A percentile compares a stretch with the other conserved stretches of the same genome.
Evolutionary conservation across 257 asterid species (phyloP).

Genomic region (Capsicum baccatum): DNA sequence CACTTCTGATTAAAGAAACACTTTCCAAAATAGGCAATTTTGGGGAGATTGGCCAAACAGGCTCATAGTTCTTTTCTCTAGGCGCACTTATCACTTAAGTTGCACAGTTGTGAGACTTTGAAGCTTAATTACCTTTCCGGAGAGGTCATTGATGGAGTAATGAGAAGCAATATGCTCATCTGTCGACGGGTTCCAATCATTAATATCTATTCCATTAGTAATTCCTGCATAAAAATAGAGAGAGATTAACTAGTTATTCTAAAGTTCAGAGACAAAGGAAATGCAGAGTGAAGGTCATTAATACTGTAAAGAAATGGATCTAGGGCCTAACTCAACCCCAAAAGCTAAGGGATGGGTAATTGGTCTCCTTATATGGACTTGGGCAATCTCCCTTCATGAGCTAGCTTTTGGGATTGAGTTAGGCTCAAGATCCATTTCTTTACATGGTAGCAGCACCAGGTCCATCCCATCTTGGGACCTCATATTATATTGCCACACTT

Average conservation of each 20-base stretch:
- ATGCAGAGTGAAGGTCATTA: neutral
- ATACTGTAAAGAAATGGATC: no score
- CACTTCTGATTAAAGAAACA: neutral
- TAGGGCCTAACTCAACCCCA: no score
- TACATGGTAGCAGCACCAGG: no score
- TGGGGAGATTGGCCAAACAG: neutral
- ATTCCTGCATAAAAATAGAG: constrained; percentile 62
- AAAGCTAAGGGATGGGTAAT: no score
- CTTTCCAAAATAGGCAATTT: neutral
- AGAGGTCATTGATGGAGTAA: constrained; percentile 75
- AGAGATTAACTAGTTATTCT: constrained; percentile 16
- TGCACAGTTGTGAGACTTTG: neutral
- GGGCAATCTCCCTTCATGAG: no score
- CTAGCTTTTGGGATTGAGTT: no score
- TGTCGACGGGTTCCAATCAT: constrained; percentile 84
- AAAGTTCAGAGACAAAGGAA: neutral
- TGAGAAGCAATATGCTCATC: constrained; percentile 65
- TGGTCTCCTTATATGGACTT: no score
- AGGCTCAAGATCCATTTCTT: no score
- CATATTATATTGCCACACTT: no score
- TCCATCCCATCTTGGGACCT: no score
- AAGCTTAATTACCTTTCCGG: constrained; percentile 77
- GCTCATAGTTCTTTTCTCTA: neutral
- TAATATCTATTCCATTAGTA: constrained; percentile 80
- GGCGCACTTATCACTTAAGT: neutral